Percentiles rank a stretch among this genome's conserved stretches.
Evolutionary conservation across 1,139 yeast species (phyloP).

Genomic region (Hemisphaericaspora xylofermentans): DNA sequence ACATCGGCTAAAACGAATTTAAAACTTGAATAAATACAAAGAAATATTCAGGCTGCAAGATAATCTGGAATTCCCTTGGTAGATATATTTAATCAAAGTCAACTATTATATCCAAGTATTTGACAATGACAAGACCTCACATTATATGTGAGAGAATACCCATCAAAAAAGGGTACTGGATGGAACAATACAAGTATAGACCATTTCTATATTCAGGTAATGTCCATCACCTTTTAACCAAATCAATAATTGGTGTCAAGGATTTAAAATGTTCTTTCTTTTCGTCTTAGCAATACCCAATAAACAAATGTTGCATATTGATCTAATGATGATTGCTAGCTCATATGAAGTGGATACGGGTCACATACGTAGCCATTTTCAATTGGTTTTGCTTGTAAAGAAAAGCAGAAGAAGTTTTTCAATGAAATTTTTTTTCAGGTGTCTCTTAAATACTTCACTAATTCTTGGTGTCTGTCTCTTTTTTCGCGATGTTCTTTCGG

Average conservation of each 20-base stretch:
- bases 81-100: conserved; percentile 23
- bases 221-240: conserved; percentile 9
- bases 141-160: conserved; percentile 13
- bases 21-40: conserved; percentile 19
- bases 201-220: conserved; percentile 7
- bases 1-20: conserved; percentile 43
- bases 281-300: conserved; percentile 6
- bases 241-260: not conserved
- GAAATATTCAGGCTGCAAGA: conserved; percentile 38
- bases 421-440: conserved; percentile 1
- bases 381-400: conserved; percentile 13
- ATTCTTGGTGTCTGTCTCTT: too few relatives aligned
- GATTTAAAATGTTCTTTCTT: conserved; percentile 1
- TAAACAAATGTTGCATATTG: conserved; percentile 2
- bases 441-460: not conserved
- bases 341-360: not conserved
- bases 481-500: too few relatives aligned
- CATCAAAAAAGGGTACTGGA: conserved; percentile 5
- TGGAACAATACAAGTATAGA: conserved; percentile 10
- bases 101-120: conserved; percentile 13
- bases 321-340: conserved; percentile 4
- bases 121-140: conserved; percentile 26
- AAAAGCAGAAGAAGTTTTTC: not conserved
- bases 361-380: conserved; percentile 22
- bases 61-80: conserved; percentile 48